Evolutionary conservation across 106 monocot genomes (phyloP).

Genomic region (Acanthochlamys bracteata): DNA sequence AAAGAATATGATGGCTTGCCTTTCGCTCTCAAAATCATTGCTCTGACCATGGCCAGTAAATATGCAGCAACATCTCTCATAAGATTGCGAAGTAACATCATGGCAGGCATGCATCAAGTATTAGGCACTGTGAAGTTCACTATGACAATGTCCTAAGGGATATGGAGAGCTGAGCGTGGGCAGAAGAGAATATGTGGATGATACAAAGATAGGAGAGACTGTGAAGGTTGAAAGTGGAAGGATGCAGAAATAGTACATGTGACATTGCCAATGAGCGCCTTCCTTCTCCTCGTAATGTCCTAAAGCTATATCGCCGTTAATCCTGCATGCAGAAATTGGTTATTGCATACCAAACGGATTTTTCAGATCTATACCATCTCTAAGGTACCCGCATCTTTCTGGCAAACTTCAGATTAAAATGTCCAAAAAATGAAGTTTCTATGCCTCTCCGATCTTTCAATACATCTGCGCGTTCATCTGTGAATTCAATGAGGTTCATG

Average conservation of each 20-base stretch:
- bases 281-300: background rate
- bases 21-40: conserved; percentile 10
- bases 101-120: background rate
- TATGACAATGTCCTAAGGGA: background rate
- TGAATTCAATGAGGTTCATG: background rate
- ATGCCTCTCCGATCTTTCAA: background rate
- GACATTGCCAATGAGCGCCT: background rate
- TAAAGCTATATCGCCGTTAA: background rate
- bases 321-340: background rate
- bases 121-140: background rate
- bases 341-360: background rate
- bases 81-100: background rate
- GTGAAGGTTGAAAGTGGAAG: background rate
- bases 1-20: conserved; percentile 21
- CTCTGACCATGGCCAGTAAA: conserved; percentile 5
- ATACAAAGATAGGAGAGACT: background rate
- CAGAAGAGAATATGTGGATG: background rate
- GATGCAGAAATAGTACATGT: background rate
- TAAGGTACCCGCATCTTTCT: background rate
- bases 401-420: background rate
- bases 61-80: background rate
- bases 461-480: background rate
- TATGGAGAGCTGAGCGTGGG: background rate
- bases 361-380: background rate
- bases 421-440: background rate